Percentiles rank a stretch among this genome's conserved stretches.
Evolutionary conservation across 129 eudicot genomes (phyloP).

Genomic region (Helianthus annuus): DNA sequence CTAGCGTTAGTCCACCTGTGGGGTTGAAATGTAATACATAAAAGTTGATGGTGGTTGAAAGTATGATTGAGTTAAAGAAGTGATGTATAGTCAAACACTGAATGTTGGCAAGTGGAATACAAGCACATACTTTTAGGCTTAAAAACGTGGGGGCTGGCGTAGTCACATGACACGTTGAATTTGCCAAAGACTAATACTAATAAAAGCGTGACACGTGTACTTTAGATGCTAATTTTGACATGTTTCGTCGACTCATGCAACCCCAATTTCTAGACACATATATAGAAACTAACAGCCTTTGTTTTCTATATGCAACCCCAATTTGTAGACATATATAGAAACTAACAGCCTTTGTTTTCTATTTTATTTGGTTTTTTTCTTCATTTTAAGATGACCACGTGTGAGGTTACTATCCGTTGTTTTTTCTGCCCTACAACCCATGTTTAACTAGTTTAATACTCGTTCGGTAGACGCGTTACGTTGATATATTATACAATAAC

Average conservation of each 20-base stretch:
- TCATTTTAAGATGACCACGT: conserved; percentile 14
- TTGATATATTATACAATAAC: too few species aligned
- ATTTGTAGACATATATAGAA: too few species aligned
- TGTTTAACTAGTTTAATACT: too few species aligned
- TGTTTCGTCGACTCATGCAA: conserved; percentile 2
- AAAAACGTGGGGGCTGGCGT: conserved; percentile 25
- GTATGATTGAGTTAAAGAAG: conserved; percentile 6
- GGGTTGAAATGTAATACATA: conserved; percentile 21
- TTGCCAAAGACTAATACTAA: conserved; percentile 26
- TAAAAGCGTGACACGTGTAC: conserved; percentile 19
- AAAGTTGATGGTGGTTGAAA: conserved; percentile 21
- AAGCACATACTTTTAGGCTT: conserved; percentile 9
- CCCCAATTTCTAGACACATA: conserved; percentile 20
- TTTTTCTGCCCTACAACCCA: too few species aligned
- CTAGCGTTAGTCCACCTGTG: not conserved
- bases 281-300: not conserved
- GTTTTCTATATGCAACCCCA: too few species aligned
- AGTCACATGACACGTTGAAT: conserved; percentile 31
- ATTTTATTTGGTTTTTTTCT: too few species aligned
- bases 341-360: too few species aligned
- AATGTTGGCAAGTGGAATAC: conserved; percentile 30
- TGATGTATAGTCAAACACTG: not conserved
- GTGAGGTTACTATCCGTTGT: not conserved
- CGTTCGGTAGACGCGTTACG: too few species aligned
- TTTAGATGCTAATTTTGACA: conserved; percentile 25